Evolutionary conservation across 2,329 filamentous ascomycete genomes (phyloP).

Genomic region (Alternaria brassicae): DNA sequence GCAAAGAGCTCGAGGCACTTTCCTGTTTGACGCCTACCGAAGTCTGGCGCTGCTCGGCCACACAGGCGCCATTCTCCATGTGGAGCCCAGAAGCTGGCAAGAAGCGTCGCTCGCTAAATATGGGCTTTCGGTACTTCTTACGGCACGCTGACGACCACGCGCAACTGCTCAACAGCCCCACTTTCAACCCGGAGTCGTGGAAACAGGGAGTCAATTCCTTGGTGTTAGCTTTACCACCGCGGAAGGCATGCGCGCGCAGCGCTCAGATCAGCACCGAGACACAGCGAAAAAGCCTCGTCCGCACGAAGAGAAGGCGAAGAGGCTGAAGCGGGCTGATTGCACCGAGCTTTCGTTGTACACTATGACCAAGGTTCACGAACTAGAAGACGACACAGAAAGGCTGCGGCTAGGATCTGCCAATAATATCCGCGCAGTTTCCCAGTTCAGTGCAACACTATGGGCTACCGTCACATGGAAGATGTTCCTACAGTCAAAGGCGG

Average conservation of each 20-base stretch:
- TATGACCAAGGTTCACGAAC: neutral
- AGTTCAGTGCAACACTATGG: neutral
- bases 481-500: neutral
- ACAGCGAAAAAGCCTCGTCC: neutral
- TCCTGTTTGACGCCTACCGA: constrained; percentile 2
- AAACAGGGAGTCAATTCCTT: neutral
- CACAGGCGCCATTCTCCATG: constrained; percentile 2
- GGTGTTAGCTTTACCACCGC: neutral
- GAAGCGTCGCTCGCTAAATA: neutral
- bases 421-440: neutral
- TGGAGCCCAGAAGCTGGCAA: constrained; percentile 5
- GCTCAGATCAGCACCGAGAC: neutral
- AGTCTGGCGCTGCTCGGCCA: neutral
- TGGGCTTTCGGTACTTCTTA: constrained; percentile 12
- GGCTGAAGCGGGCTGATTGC: neutral
- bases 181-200: constrained; percentile 13
- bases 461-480: neutral
- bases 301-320: neutral
- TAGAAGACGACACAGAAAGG: neutral
- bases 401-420: neutral
- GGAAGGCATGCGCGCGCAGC: neutral
- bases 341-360: neutral
- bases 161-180: constrained; percentile 17
- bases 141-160: constrained; percentile 12
- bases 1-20: constrained; percentile 8